These are phyloP conservation scores for Fraxinus angustifolia DNA, from an alignment of 305 asterid species.

Conservation along the genomic window DNA sequence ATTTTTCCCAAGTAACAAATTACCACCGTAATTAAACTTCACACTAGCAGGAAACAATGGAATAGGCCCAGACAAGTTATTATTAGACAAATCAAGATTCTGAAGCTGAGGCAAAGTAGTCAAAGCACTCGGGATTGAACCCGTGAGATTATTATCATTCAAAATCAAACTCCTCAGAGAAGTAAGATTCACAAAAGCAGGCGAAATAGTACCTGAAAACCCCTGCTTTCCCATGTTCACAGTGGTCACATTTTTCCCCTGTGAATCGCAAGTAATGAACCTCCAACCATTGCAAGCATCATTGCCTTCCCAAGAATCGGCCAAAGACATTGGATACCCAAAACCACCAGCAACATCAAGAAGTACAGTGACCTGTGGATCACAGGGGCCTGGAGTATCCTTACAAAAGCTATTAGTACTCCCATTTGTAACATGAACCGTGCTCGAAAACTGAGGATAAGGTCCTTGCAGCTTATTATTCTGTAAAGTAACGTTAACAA, in stretches of 20 bases:
- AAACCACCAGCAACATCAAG: constrained; percentile 70
- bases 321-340: constrained; percentile 65
- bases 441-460: constrained; percentile 39
- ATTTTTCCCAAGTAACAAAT: constrained; percentile 54
- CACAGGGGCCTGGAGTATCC: constrained; percentile 64
- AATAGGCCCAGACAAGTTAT: constrained; percentile 62
- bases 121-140: constrained; percentile 57
- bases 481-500: constrained; percentile 52
- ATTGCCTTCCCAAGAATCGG: constrained; percentile 76
- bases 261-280: constrained; percentile 60
- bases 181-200: constrained; percentile 64
- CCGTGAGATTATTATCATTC: constrained; percentile 72
- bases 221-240: constrained; percentile 54
- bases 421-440: constrained; percentile 31
- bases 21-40: constrained; percentile 45
- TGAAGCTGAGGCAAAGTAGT: constrained; percentile 60
- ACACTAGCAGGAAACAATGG: constrained; percentile 46
- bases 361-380: constrained; percentile 69
- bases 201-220: constrained; percentile 66
- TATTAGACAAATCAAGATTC: constrained; percentile 14
- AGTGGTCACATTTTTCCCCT: constrained; percentile 46
- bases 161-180: constrained; percentile 61
- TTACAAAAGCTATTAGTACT: constrained; percentile 63
- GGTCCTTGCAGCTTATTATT: constrained; percentile 85
- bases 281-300: constrained; percentile 66